These are phyloP conservation scores for Furcasterigmium sp. DNA, from an alignment of 2,329 filamentous ascomycete species.

Conservation along the genomic window DNA sequence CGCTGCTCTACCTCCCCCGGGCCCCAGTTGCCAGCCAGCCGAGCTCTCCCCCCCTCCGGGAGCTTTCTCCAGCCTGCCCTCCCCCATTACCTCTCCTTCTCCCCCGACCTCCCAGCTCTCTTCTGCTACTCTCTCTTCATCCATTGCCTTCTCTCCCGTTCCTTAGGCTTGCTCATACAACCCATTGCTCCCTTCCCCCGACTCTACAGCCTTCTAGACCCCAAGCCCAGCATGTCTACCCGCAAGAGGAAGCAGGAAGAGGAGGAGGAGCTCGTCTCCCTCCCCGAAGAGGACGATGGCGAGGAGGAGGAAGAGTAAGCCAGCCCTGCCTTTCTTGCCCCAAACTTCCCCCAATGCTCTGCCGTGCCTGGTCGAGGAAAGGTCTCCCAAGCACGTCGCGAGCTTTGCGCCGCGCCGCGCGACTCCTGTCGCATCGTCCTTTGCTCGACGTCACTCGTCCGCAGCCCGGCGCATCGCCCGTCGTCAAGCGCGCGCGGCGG, in stretches of 20 bases:
- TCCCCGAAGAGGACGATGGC: slow-evolving; percentile 45
- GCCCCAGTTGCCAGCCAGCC: not conserved
- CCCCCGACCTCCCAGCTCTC: slow-evolving; percentile 5
- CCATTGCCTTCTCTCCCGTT: slow-evolving; percentile 5
- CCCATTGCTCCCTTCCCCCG: slow-evolving; percentile 9
- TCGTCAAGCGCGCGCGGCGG: not conserved
- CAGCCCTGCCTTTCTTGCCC: not conserved
- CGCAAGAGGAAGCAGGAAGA: slow-evolving; percentile 51
- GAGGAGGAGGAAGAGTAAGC: slow-evolving; percentile 52
- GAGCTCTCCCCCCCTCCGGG: not conserved
- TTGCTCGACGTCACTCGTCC: too few relatives aligned
- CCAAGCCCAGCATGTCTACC: slow-evolving; percentile 32
- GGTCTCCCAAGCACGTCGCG: too few relatives aligned
- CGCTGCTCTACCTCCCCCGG: too few relatives aligned
- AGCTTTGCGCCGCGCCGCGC: too few relatives aligned
- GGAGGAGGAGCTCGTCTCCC: slow-evolving; percentile 49
- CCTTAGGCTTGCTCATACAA: too few relatives aligned
- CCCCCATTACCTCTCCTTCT: slow-evolving; percentile 8
- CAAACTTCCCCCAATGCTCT: not conserved
- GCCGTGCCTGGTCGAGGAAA: too few relatives aligned
- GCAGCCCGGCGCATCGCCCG: not conserved
- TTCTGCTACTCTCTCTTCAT: slow-evolving; percentile 5
- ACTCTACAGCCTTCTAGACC: slow-evolving; percentile 18
- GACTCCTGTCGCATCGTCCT: too few relatives aligned
- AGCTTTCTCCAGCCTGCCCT: not conserved